Base-by-base conservation (phyloP, 1,284 basidiomycete genomes). In the Rhodotorula glutinis region DNA sequence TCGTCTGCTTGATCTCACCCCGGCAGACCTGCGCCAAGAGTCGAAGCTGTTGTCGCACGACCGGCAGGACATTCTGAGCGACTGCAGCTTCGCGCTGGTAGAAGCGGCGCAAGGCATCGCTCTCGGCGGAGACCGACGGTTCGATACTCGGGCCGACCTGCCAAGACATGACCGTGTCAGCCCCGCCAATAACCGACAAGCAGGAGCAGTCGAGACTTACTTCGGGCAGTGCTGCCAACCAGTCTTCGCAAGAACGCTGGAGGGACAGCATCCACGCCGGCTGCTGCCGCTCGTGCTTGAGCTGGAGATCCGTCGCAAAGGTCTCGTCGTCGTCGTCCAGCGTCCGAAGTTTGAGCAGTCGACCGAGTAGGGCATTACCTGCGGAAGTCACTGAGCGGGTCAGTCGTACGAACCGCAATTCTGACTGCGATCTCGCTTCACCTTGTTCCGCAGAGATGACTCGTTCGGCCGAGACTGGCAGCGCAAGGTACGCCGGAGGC, bases 261-360 rank as follows among this genome's bases (percentile, higher is more conserved):
- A 96, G 81, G 23, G 85, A 83, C 49, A 88, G 85, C 93, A 96
- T 96, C 93, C 93, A 96, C 1, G 88, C 89, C 3, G 93, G 93
- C 76, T 92, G 88, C 23, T 69, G 63, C 1, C 64, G 60, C 63
- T 88, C 86, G 8, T 84, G 83, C 62, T 85, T 85, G 41, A 84
- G 82, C 74, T 87, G 86, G 19, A 74, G 52, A 1, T 75, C 73
- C 4, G 69, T 71, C 1, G 82, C 81, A 23, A 86, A 87, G 33
- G 91, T 90, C 61, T 86, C 85, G 56, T 94, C 91, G 56, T 94
- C 91, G 77, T 97, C 93, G 2, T 87, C 85, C 55, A 94, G 82
- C 77, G 87, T 90, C 66, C 91, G 85, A 91, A 94, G 95, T 81
- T 93, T 94, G 72, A 92, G 86, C 57, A 96, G 82, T 75, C 94